phyloP scores from a whole-genome alignment of 805 yeast genomes.

The Candida ulmi region DNA sequence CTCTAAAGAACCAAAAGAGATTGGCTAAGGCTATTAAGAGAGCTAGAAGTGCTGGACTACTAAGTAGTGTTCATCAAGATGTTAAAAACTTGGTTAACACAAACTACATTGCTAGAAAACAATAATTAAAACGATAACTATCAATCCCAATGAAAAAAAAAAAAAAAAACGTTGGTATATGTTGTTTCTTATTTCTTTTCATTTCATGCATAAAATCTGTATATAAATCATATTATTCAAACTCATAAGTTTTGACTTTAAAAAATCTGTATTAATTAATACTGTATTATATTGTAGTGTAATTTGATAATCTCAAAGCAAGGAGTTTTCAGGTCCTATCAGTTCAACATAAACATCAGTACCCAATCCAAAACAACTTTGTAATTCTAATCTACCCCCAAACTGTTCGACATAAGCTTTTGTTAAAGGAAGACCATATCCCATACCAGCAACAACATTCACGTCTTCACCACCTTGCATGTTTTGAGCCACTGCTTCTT shows the following conservation, averaged over 20 bases:
- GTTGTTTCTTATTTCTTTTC: neutral
- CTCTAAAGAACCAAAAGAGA: slow-evolving; percentile 59
- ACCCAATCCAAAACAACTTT: slow-evolving; percentile 72
- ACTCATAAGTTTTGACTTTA: too few species aligned
- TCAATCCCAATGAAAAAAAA: too few species aligned
- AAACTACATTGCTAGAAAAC: slow-evolving; percentile 14
- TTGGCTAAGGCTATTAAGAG: slow-evolving; percentile 75
- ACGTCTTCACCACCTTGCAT: slow-evolving; percentile 70
- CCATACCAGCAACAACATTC: slow-evolving; percentile 83
- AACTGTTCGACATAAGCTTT: slow-evolving; percentile 68
- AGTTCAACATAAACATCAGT: slow-evolving; percentile 66
- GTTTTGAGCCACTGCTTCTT: slow-evolving; percentile 43
- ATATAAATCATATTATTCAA: too few species aligned
- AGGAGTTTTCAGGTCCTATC: slow-evolving; percentile 22
- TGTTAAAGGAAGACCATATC: slow-evolving; percentile 88
- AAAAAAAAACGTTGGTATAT: neutral
- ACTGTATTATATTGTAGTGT: neutral
- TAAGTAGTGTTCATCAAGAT: slow-evolving; percentile 70
- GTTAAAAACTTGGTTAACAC: slow-evolving; percentile 18
- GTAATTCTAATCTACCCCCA: slow-evolving; percentile 64
- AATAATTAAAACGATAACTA: too few species aligned
- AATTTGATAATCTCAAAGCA: slow-evolving; percentile 5
- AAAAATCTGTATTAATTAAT: too few species aligned
- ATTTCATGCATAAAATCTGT: slow-evolving; percentile 7
- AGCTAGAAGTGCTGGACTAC: slow-evolving; percentile 72